Conservation (phyloP, 371 early-diverging fungal species). For the Mucor racemosus region DNA sequence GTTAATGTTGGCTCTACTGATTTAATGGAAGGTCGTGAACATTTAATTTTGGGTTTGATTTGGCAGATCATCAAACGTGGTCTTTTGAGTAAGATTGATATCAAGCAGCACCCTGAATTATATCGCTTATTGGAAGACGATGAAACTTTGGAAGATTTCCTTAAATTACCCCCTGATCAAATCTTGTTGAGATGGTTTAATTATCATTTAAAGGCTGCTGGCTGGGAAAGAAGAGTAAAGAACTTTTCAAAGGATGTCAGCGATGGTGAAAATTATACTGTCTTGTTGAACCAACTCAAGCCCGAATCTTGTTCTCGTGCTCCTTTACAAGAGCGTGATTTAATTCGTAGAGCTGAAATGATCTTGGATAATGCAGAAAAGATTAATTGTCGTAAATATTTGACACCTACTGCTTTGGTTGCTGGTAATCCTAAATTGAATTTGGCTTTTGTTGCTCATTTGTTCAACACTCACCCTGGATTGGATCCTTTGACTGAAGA, state of each 20-base stretch:
- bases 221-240: conserved; percentile 81
- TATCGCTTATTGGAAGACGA: conserved; percentile 91
- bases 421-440: conserved; percentile 96
- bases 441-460: conserved; percentile 93
- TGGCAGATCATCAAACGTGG: conserved; percentile 99
- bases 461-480: conserved; percentile 96
- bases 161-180: conserved; percentile 91
- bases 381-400: conserved; percentile 91
- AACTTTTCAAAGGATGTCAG: conserved; percentile 94
- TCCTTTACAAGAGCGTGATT: conserved; percentile 82
- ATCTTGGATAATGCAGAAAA: conserved; percentile 90
- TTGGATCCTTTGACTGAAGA: conserved; percentile 88
- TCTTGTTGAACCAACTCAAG: conserved; percentile 90
- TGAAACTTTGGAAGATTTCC: conserved; percentile 91
- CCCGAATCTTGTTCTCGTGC: conserved; percentile 81
- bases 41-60: conserved; percentile 92
- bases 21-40: conserved; percentile 92
- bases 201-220: conserved; percentile 94
- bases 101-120: conserved; percentile 95
- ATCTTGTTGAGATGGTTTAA: conserved; percentile 98
- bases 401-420: conserved; percentile 91
- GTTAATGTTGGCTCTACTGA: conserved; percentile 97
- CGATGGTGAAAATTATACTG: conserved; percentile 94
- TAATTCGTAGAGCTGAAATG: conserved; percentile 83
- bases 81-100: conserved; percentile 91